These are phyloP conservation scores for Nannizziopsis arthrosporioides DNA, from an alignment of 2,329 filamentous ascomycete genomes.

Conservation along the genomic window DNA sequence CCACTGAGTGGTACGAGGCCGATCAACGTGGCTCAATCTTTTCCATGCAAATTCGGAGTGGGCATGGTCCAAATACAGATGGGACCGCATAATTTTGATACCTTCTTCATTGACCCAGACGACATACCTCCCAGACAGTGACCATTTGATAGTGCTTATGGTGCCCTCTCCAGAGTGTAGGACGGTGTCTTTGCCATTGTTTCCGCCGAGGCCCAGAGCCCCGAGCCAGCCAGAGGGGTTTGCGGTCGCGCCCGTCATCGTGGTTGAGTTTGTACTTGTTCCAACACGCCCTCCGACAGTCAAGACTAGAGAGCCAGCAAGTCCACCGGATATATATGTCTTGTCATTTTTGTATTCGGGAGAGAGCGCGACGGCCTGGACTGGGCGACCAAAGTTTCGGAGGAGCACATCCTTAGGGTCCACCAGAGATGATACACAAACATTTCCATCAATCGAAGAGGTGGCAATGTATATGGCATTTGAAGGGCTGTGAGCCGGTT, in stretches of 20 bases:
- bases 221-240: constrained; percentile 85
- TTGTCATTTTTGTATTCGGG: constrained; percentile 86
- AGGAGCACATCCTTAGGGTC: constrained; percentile 83
- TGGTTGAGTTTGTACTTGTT: constrained; percentile 71
- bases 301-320: constrained; percentile 75
- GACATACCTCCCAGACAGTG: constrained; percentile 78
- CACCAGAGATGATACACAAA: constrained; percentile 77
- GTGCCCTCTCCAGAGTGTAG: constrained; percentile 85
- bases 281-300: constrained; percentile 72
- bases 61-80: constrained; percentile 62
- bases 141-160: constrained; percentile 91
- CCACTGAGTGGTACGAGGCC: constrained; percentile 77
- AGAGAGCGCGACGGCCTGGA: constrained; percentile 86
- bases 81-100: constrained; percentile 93
- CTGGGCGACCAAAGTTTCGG: constrained; percentile 83
- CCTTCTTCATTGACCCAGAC: constrained; percentile 95
- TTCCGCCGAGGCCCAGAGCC: constrained; percentile 64
- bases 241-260: constrained; percentile 58
- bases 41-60: constrained; percentile 86
- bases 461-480: constrained; percentile 91
- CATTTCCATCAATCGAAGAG: constrained; percentile 88
- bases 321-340: constrained; percentile 80
- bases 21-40: constrained; percentile 80
- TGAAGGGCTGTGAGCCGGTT: constrained; percentile 60
- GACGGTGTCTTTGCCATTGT: constrained; percentile 71